Percentiles rank a stretch among this genome's conserved stretches.
Evolutionary conservation across 2,329 filamentous ascomycete species (phyloP).

Genomic region (Knoxdaviesia capensis): DNA sequence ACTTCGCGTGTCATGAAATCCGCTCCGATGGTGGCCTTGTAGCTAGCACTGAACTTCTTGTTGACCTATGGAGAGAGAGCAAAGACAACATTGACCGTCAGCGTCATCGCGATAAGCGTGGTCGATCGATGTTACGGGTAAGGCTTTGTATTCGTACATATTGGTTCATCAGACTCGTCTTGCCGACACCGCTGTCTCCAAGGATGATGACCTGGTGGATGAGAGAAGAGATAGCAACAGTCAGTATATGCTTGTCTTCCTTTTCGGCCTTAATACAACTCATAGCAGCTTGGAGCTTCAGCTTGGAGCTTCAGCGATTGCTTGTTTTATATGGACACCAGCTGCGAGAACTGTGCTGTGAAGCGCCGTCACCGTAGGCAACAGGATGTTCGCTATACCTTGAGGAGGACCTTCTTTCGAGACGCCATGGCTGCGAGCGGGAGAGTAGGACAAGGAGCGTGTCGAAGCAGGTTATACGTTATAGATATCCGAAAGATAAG

Average conservation of each 20-base stretch:
- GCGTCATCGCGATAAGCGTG: background rate
- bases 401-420: conserved; percentile 77
- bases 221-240: too few relatives aligned
- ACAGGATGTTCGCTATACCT: conserved; percentile 28
- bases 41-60: conserved; percentile 99
- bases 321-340: too few relatives aligned
- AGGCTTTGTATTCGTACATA: conserved; percentile 48
- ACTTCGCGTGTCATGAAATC: conserved; percentile 98
- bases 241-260: too few relatives aligned
- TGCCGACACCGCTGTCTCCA: conserved; percentile 95
- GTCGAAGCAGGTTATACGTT: background rate
- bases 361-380: too few relatives aligned
- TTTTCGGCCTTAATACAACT: too few relatives aligned
- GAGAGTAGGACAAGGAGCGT: background rate
- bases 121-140: conserved; percentile 3
- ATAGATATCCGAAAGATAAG: background rate
- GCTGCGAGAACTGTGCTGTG: too few relatives aligned
- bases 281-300: too few relatives aligned
- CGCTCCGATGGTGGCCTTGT: conserved; percentile 97
- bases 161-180: conserved; percentile 99
- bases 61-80: conserved; percentile 52
- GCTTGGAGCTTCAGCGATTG: too few relatives aligned
- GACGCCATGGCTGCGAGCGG: conserved; percentile 40
- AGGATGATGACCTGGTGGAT: conserved; percentile 76
- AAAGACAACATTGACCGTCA: background rate